Evolutionary conservation across 148 eudicot genomes (phyloP).

Genomic region (Camellia japonica): DNA sequence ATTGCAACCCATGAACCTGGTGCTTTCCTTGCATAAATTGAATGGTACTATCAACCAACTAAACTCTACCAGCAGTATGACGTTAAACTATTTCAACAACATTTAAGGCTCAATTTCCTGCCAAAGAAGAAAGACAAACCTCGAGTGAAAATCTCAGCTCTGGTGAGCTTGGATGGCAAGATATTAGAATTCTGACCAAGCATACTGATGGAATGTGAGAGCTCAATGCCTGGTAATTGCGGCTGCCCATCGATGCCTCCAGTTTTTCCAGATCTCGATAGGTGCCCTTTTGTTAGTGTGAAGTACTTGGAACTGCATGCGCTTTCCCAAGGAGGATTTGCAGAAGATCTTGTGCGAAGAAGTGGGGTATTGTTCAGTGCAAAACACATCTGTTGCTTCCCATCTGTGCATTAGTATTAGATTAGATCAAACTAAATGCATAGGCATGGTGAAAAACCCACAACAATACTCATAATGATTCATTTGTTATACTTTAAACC

Average conservation of each 20-base stretch:
- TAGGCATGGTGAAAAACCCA: not conserved
- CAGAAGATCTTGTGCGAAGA: slow-evolving; percentile 41
- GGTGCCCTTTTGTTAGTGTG: slow-evolving; percentile 38
- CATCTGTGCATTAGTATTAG: slow-evolving; percentile 40
- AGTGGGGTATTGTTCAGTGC: slow-evolving; percentile 44
- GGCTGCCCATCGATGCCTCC: slow-evolving; percentile 36
- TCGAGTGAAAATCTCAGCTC: slow-evolving; percentile 47
- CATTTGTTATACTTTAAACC: not conserved
- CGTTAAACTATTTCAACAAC: not conserved
- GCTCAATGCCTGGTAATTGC: slow-evolving; percentile 37
- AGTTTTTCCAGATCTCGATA: slow-evolving; percentile 32
- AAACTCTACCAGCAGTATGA: slow-evolving; percentile 7
- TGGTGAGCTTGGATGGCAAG: slow-evolving; percentile 43
- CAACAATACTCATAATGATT: not conserved
- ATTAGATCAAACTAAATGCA: slow-evolving; percentile 12
- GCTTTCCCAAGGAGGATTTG: slow-evolving; percentile 47
- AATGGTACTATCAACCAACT: not conserved
- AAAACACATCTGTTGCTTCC: slow-evolving; percentile 60
- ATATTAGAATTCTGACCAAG: slow-evolving; percentile 39
- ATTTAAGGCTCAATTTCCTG: not conserved
- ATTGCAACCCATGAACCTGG: not conserved
- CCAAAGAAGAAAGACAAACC: slow-evolving; percentile 39
- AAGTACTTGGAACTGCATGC: slow-evolving; percentile 42
- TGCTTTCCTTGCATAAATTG: not conserved
- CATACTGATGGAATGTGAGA: slow-evolving; percentile 34